Percentiles rank a stretch among this genome's conserved stretches.
These are phyloP conservation scores for Phytophthora macrochlamydospora DNA, from an alignment of 352 stramenopile genomes.

Conservation along the genomic window DNA sequence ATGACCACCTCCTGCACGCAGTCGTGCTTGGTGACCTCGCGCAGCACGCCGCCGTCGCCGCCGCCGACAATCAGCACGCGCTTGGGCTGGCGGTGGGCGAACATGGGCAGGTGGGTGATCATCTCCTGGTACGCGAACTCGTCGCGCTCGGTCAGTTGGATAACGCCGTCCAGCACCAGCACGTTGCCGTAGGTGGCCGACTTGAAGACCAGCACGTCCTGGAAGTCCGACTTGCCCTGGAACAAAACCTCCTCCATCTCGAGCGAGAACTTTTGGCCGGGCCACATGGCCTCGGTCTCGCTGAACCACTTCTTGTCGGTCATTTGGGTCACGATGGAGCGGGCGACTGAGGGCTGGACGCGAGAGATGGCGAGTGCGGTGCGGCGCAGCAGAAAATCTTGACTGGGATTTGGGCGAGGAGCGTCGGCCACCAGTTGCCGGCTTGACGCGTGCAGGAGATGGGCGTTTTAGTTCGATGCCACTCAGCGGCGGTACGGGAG, in stretches of 20 bases:
- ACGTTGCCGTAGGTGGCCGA: constrained; percentile 97
- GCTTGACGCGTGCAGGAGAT: constrained; percentile 18
- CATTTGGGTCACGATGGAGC: background rate
- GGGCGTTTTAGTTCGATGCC: constrained; percentile 2
- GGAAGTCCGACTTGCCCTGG: constrained; percentile 96
- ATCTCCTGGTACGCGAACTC: constrained; percentile 99
- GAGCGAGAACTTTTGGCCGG: constrained; percentile 92
- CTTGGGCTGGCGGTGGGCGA: constrained; percentile 95
- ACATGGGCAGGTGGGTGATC: constrained; percentile 98
- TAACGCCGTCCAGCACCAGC: constrained; percentile 99
- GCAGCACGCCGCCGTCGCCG: constrained; percentile 97
- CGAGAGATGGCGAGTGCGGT: constrained; percentile 5
- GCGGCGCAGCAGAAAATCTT: constrained; percentile 30
- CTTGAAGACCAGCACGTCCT: constrained; percentile 99
- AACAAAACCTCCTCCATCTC: constrained; percentile 95
- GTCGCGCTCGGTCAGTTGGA: constrained; percentile 98
- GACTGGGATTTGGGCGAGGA: constrained; percentile 10
- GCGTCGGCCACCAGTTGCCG: constrained; percentile 13
- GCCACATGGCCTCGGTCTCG: constrained; percentile 96
- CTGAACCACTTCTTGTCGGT: constrained; percentile 91
- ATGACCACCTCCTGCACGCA: constrained; percentile 96
- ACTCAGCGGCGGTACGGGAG: constrained; percentile 17
- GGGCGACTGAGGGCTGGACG: too few relatives aligned
- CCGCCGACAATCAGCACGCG: constrained; percentile 98
- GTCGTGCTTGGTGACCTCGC: constrained; percentile 95